Conservation (phyloP, 176 grass and related monocot genomes). For the Carex scoparia region DNA sequence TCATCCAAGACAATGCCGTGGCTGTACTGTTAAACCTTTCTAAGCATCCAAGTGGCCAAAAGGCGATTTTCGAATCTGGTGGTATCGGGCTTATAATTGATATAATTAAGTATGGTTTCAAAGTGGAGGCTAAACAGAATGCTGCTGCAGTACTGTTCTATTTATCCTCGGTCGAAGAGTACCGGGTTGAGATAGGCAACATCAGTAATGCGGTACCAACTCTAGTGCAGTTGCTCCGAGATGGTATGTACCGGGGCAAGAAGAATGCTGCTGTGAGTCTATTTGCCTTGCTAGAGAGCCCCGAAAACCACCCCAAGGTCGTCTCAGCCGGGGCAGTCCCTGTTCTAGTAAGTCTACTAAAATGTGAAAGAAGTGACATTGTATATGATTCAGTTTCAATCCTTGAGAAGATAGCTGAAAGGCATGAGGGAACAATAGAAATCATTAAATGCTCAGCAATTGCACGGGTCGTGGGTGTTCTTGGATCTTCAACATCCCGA, state of each 20-base stretch:
- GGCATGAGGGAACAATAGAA: slow-evolving; percentile 36
- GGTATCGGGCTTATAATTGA: slow-evolving; percentile 56
- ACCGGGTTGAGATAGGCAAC: slow-evolving; percentile 51
- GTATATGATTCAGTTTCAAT: slow-evolving; percentile 42
- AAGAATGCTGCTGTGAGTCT: slow-evolving; percentile 70
- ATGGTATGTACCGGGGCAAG: slow-evolving; percentile 45
- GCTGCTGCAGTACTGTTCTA: slow-evolving; percentile 79
- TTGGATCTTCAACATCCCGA: slow-evolving; percentile 34
- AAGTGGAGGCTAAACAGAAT: slow-evolving; percentile 55
- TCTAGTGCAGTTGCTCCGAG: slow-evolving; percentile 43
- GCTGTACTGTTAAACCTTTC: slow-evolving; percentile 61
- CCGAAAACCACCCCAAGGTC: slow-evolving; percentile 21
- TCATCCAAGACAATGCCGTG: slow-evolving; percentile 53
- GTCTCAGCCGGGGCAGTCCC: slow-evolving; percentile 44
- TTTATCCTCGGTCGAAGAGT: slow-evolving; percentile 53
- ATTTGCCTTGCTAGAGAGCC: slow-evolving; percentile 43
- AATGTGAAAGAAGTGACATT: slow-evolving; percentile 34
- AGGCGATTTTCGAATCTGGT: slow-evolving; percentile 46
- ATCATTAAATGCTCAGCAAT: slow-evolving; percentile 32
- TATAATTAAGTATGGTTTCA: slow-evolving; percentile 37
- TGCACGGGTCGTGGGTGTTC: slow-evolving; percentile 42
- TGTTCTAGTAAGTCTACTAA: slow-evolving; percentile 37
- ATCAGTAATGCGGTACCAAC: slow-evolving; percentile 56
- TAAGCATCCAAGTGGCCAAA: slow-evolving; percentile 49
- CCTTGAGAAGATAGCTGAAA: slow-evolving; percentile 50